Conservation (phyloP, 495 filamentous ascomycete species). For the Aspergillus wentii region DNA sequence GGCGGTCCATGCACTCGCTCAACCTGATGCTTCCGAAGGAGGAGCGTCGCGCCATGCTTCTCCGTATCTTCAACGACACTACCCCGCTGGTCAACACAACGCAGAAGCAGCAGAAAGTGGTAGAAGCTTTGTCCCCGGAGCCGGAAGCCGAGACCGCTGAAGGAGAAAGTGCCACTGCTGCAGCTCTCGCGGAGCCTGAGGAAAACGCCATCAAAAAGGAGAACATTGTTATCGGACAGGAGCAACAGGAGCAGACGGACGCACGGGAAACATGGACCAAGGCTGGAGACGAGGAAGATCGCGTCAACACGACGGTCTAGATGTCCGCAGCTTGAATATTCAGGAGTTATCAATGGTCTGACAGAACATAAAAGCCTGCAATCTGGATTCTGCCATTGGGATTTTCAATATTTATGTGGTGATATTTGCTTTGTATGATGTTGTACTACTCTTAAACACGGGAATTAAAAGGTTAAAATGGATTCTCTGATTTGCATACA, state of each 20-base stretch:
- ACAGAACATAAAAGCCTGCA: slow-evolving; percentile 5
- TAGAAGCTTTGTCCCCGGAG: slow-evolving; percentile 11
- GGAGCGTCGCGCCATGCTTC: slow-evolving; percentile 85
- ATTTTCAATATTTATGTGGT: no score
- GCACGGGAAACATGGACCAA: slow-evolving; percentile 35
- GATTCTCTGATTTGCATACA: no score
- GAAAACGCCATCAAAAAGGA: slow-evolving; percentile 31
- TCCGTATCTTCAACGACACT: slow-evolving; percentile 83
- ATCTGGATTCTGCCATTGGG: no score
- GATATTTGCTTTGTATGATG: no score
- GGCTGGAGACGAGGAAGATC: slow-evolving; percentile 39
- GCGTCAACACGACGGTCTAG: slow-evolving; percentile 40
- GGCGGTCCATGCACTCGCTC: slow-evolving; percentile 78
- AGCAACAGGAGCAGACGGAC: slow-evolving; percentile 33
- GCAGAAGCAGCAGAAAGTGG: slow-evolving; percentile 36
- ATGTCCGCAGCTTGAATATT: not conserved
- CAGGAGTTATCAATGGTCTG: no score
- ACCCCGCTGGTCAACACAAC: slow-evolving; percentile 55
- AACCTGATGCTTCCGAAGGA: slow-evolving; percentile 98
- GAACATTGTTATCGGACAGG: slow-evolving; percentile 32
- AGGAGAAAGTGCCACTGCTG: slow-evolving; percentile 8
- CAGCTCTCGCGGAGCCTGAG: slow-evolving; percentile 27
- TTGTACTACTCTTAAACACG: no score
- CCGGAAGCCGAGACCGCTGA: slow-evolving; percentile 14
- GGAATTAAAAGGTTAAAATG: no score